Percentiles rank a stretch among this genome's conserved stretches.
Evolutionary conservation across 2,329 filamentous ascomycete genomes (phyloP).

Genomic region (Pseudogymnoascus sp.): DNA sequence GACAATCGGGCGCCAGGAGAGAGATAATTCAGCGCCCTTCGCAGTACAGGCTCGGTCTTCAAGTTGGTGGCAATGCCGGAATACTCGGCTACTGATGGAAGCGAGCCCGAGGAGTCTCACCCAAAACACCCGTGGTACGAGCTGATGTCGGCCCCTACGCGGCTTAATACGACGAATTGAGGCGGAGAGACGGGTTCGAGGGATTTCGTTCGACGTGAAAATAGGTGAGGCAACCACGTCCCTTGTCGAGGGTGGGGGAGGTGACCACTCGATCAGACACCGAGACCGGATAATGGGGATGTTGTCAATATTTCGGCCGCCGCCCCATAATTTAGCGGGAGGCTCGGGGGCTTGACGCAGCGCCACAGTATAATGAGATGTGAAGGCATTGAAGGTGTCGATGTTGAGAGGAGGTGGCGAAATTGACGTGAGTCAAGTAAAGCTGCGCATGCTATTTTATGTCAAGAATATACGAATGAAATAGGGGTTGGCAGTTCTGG

Average conservation of each 20-base stretch:
- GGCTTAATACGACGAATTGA: not conserved
- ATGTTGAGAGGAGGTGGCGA: not conserved
- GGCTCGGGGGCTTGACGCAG: not conserved
- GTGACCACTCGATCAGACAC: not conserved
- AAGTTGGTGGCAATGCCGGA: not conserved
- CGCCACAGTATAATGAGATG: not conserved
- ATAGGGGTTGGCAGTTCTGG: not conserved
- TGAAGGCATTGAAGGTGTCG: not conserved
- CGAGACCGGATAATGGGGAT: not conserved
- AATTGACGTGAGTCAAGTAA: not conserved
- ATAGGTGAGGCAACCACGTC: not conserved
- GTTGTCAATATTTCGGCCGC: not conserved
- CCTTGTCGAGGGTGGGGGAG: not conserved
- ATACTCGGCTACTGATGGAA: not conserved
- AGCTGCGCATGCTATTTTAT: not conserved
- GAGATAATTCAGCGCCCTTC: not conserved
- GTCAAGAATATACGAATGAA: no score
- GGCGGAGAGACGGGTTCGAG: not conserved
- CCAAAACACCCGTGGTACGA: not conserved
- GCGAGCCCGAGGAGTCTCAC: not conserved
- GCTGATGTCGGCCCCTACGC: not conserved
- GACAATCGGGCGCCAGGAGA: not conserved
- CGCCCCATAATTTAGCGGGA: not conserved
- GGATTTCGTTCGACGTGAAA: not conserved
- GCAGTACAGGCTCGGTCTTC: not conserved